Evolutionary conservation across 2,329 filamentous ascomycete genomes (phyloP).

Genomic region (Trichocomaceae sp.): DNA sequence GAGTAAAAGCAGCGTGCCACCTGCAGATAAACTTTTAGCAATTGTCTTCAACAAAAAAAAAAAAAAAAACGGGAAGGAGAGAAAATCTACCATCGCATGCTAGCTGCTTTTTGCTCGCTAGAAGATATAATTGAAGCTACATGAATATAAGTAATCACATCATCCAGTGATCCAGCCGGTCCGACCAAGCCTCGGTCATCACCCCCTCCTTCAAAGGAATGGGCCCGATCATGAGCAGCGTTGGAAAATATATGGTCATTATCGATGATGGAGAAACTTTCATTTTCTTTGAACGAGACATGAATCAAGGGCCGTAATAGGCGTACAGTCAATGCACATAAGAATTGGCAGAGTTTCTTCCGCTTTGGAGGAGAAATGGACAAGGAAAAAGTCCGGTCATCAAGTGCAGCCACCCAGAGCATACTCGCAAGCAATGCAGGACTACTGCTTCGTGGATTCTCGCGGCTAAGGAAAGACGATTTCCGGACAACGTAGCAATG

Average conservation of each 20-base stretch:
- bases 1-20: slow-evolving; percentile 89
- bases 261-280: slow-evolving; percentile 29
- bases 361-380: slow-evolving; percentile 77
- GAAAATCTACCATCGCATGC: slow-evolving; percentile 64
- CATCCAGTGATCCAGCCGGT: slow-evolving; percentile 70
- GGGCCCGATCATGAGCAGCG: slow-evolving; percentile 61
- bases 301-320: slow-evolving; percentile 83
- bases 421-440: slow-evolving; percentile 85
- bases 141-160: slow-evolving; percentile 88
- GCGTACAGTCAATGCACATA: slow-evolving; percentile 77
- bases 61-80: background rate
- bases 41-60: background rate
- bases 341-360: slow-evolving; percentile 77
- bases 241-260: slow-evolving; percentile 53
- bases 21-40: slow-evolving; percentile 14
- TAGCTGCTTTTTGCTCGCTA: slow-evolving; percentile 92
- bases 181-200: slow-evolving; percentile 39
- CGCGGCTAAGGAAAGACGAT: slow-evolving; percentile 74
- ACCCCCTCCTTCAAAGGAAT: slow-evolving; percentile 50
- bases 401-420: slow-evolving; percentile 95
- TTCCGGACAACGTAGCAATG: slow-evolving; percentile 85
- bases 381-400: slow-evolving; percentile 77
- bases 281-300: slow-evolving; percentile 51
- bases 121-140: slow-evolving; percentile 86
- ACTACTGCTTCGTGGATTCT: slow-evolving; percentile 71